These are phyloP conservation scores for Aureobasidium sp. DNA, from an alignment of 2,329 filamentous ascomycete genomes.

Conservation along the genomic window DNA sequence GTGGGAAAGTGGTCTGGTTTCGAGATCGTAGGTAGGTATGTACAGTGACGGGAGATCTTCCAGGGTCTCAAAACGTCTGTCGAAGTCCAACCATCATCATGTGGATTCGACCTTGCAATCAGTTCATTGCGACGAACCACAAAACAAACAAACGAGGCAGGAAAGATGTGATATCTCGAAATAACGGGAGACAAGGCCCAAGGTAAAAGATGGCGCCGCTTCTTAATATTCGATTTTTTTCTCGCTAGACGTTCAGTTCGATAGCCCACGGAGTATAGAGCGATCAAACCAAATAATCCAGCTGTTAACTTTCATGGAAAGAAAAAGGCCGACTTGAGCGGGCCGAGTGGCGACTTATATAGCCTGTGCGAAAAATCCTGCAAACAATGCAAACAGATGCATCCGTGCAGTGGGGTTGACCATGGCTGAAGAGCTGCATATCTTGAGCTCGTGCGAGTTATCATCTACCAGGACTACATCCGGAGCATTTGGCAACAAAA, in stretches of 20 bases:
- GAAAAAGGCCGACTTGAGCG: neutral
- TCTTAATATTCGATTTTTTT: neutral
- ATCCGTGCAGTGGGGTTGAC: neutral
- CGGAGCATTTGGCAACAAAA: too few relatives aligned
- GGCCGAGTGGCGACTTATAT: neutral
- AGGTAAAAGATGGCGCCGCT: neutral
- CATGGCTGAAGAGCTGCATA: neutral
- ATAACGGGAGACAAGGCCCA: constrained; percentile 10
- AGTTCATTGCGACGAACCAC: neutral
- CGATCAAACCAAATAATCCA: constrained; percentile 1
- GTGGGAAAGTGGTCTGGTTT: neutral
- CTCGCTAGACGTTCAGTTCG: constrained; percentile 8
- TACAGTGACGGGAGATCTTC: neutral
- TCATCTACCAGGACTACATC: too few relatives aligned
- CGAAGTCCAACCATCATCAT: constrained; percentile 1
- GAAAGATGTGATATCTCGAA: neutral
- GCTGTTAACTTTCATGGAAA: neutral
- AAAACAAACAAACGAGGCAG: neutral
- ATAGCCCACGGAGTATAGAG: constrained; percentile 8
- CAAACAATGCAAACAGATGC: neutral
- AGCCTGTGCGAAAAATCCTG: neutral
- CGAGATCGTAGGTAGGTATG: constrained; percentile 1
- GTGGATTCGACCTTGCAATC: constrained; percentile 7
- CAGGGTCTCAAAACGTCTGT: neutral
- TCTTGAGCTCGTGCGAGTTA: neutral